Evolutionary conservation across 805 yeast genomes (phyloP), one percentile per base, ranked within the genome.

Genomic region (Pichia phayaonensis): DNA sequence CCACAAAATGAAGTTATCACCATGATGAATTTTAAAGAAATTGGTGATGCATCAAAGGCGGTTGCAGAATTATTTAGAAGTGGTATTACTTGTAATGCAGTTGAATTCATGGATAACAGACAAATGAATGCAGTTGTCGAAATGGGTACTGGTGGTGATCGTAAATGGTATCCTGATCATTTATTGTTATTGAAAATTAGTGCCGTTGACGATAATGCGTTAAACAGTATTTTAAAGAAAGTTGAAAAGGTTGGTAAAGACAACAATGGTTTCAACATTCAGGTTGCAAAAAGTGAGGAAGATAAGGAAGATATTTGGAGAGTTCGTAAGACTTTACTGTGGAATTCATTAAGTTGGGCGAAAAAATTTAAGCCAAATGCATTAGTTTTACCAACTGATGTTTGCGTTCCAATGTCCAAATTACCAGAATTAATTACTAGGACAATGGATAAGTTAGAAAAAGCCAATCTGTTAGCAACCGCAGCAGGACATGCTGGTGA

Each of bases 401-500:
- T 86, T 6, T 90, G 90, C 6, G 94, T 86, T 16, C 95, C 95
- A 2, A 74, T 86, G 45, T 83, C 90, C 0, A 71, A 71, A 50
- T 72, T 86, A 43, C 80, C 92, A 2, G 68, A 70, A n/a, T 75
- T 84, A 36, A 81, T 86, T 44, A 71, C 74, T 27, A 80, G 75
- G 44, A 80, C 89, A 2, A 79, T 83, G 63, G 68, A 69, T 6
- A 88, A 81, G 50, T 69, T 86, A 57, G 76, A 74, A 47, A 61
- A 65, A 4, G 74, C 79, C 26, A 80, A 80, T 0, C 64, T 82
- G 41, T 60, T 72, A 38, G 77, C 80, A 45, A 79, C 87, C 1
- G 77, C 83, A 29, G 78, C 86, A 42, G 92, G 92, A 8, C 95
- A 86, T 65, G 87, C 85, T 42, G 94, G 94, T 29, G 95, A 86